Percentiles rank a stretch among this genome's conserved stretches.
phyloP scores from a whole-genome alignment of 2,329 filamentous ascomycete genomes.

The Colletotrichum lini region DNA sequence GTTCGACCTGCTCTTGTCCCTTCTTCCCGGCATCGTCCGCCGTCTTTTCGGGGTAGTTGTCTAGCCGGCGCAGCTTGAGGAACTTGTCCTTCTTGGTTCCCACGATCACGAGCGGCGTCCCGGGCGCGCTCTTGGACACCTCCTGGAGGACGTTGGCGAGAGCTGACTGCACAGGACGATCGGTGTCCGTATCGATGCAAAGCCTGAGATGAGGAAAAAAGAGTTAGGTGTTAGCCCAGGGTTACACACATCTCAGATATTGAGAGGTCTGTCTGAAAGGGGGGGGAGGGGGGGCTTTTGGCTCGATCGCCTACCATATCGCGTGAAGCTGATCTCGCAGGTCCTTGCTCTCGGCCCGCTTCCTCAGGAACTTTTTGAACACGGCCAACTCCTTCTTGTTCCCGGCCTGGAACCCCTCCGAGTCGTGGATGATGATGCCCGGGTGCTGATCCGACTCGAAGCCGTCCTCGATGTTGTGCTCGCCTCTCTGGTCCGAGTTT shows the following conservation, averaged over 20 bases:
- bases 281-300: too few species aligned
- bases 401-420: constrained; percentile 47
- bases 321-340: constrained; percentile 45
- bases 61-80: constrained; percentile 23
- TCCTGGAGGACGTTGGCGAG: constrained; percentile 46
- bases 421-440: constrained; percentile 49
- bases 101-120: constrained; percentile 46
- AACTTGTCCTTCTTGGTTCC: constrained; percentile 49
- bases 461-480: constrained; percentile 48
- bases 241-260: too few species aligned
- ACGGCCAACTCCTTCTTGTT: constrained; percentile 45
- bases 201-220: constrained; percentile 40
- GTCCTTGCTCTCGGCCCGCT: constrained; percentile 39
- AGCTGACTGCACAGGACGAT: constrained; percentile 46
- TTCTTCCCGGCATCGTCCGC: too few species aligned
- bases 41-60: neutral
- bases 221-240: neutral
- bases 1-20: neutral
- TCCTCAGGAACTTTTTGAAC: constrained; percentile 47
- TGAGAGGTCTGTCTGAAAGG: too few species aligned
- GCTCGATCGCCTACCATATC: constrained; percentile 44
- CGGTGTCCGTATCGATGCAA: constrained; percentile 46
- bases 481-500: constrained; percentile 45
- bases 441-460: constrained; percentile 48
- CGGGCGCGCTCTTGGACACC: constrained; percentile 43